Evolutionary conservation across 1,284 basidiomycete species (phyloP), one percentile per base, ranked within the genome.

Genomic region (Boletus subluridellus): DNA sequence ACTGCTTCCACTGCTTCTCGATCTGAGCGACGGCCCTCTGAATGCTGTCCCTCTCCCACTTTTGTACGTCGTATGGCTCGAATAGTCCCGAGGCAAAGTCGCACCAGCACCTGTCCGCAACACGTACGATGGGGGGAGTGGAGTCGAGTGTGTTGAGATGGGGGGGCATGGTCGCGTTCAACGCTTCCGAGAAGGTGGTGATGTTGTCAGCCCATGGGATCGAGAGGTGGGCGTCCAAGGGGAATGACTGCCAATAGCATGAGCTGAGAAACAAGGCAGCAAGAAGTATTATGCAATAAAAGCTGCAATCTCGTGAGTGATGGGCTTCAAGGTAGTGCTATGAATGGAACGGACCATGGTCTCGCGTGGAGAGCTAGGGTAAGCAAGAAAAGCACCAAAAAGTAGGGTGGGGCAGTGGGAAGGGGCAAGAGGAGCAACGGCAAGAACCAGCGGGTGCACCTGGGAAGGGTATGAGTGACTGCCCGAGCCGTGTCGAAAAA

Each of bases 371-470:
- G 76, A 0, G 84, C 86, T 30, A 90, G 77, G 1, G 90, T 86
- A 52, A 90, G 77, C 12, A 92, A 70, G 68, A 90, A 90, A 21
- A 92, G 75, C 6, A 88, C 64, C 39, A 92, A 76, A 69, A 91
- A 90, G 66, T 82, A 90, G 1, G 90, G 87, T 10, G 87, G 81
- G 2, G 90, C 89, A 5, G 84, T 87, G 1, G 90, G 89, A n/a
- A 91, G 76, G 3, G 90, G 90, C 24, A 92, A 74, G 11, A 92
- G 76, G 7, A 92, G 71, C 24, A 92, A 73, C 1, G 89, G 89
- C 30, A 92, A 75, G 71, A 87, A 92, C 90, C 90, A 91, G 58
- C 89, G 79, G 26, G 89, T 91, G 66, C 89, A 91, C 87, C 89
- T 89, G 54, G 1, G 37, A 48, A 62, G 28, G 9, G 17, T 4